phyloP scores from a whole-genome alignment of 352 stramenopile genomes.

The Globisporangium cederbergense region DNA sequence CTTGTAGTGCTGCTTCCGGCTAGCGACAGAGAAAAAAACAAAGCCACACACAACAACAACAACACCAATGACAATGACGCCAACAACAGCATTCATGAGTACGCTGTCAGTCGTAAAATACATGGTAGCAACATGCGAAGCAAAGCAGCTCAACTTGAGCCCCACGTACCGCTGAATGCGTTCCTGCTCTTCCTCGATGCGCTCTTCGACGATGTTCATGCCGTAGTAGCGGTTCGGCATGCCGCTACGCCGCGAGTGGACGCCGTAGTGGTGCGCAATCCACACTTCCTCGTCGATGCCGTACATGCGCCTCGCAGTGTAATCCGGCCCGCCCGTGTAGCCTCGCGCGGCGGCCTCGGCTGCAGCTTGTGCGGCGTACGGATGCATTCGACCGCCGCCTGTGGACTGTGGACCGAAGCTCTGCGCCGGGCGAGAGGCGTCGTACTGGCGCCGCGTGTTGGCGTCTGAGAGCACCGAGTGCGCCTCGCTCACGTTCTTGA shows the following conservation, averaged over 20 bases:
- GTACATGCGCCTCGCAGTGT: conserved; percentile 31
- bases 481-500: conserved; percentile 80
- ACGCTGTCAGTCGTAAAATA: neutral
- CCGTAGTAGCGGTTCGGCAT: conserved; percentile 62
- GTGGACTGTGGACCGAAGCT: conserved; percentile 43
- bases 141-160: too few species aligned
- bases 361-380: conserved; percentile 43
- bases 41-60: too few species aligned
- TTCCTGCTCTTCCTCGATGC: conserved; percentile 59
- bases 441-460: conserved; percentile 56
- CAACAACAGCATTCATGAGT: neutral
- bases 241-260: conserved; percentile 33
- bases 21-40: conserved; percentile 10
- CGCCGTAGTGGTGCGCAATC: conserved; percentile 81
- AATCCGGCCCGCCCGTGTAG: conserved; percentile 13
- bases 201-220: conserved; percentile 72
- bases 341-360: conserved; percentile 27
- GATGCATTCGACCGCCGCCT: conserved; percentile 39
- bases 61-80: too few species aligned
- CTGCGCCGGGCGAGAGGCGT: conserved; percentile 43
- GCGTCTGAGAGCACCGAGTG: conserved; percentile 75
- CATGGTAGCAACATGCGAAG: neutral
- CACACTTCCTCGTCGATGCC: conserved; percentile 84
- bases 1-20: conserved; percentile 72
- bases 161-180: conserved; percentile 45